A percentile compares a stretch with the other conserved stretches of the same genome.
phyloP scores from a whole-genome alignment of 768 basidiomycete genomes.

The Strobilomyces echinocephalus region DNA sequence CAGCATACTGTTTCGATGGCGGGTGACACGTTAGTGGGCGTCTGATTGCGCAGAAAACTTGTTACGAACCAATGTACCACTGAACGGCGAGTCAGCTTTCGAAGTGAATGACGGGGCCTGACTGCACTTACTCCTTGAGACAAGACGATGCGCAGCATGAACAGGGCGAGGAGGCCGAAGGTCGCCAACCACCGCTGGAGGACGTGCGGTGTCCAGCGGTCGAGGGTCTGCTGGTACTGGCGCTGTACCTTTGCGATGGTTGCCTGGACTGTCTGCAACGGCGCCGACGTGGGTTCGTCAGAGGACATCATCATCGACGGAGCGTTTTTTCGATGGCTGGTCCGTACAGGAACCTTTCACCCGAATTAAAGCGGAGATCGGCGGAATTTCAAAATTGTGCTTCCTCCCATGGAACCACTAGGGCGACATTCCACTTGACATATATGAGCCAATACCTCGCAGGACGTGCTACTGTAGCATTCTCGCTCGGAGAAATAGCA shows the following conservation, averaged over 20 bases:
- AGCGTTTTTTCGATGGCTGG: background rate
- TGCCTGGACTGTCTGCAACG: conserved; percentile 27
- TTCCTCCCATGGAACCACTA: no score
- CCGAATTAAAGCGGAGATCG: conserved; percentile 11
- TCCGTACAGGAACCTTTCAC: background rate
- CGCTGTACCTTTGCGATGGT: conserved; percentile 49
- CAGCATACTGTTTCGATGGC: conserved; percentile 52
- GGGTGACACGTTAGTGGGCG: background rate
- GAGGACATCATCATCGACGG: conserved; percentile 32
- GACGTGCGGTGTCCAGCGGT: conserved; percentile 86
- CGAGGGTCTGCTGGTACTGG: conserved; percentile 83
- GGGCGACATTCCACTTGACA: no score
- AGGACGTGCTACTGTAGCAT: no score
- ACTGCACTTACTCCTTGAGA: conserved; percentile 73
- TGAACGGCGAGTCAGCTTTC: conserved; percentile 27
- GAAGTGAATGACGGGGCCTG: background rate
- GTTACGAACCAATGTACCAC: conserved; percentile 88
- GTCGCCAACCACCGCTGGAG: conserved; percentile 88
- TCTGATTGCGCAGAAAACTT: background rate
- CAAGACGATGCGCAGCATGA: conserved; percentile 80
- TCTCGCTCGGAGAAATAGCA: no score
- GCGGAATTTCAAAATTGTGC: background rate
- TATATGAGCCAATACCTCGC: no score
- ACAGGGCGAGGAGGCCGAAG: conserved; percentile 62
- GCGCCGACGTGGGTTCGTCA: conserved; percentile 26